Base-by-base conservation (phyloP, 169 alveolate species). In the Cryptosporidium sp. region DNA sequence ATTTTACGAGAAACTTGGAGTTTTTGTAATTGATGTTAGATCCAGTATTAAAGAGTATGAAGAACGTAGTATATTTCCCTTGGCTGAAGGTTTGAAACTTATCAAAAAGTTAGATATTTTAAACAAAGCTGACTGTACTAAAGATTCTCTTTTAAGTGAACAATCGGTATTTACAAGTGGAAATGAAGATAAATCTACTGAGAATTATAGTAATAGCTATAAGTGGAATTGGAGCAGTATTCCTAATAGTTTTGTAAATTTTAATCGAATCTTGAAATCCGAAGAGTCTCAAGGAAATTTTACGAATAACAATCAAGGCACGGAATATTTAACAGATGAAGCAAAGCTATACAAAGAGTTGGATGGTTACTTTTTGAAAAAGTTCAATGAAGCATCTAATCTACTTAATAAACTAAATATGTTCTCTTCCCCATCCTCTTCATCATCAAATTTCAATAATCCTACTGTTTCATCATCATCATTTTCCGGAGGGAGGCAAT, bases 41-140 rank as follows among this genome's bases (percentile, higher is more conserved):
- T 80, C 65, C 12, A 31, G 29, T 10, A n/a, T 23, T 35, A 62
- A n/a, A 4, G 75, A 60, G 16, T 31, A 80, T 37, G 80, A 58
- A 39, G 68, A 80, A 6, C 23, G 75, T 3, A 65, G 58, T 44
- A 26, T 80, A 18, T 3, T 21, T 48, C 75, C 89, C 9, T 45
- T 80, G 29, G 70, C 42, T 18, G 75, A 80, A 9, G 75, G 80
- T 4, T 29, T 80, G n/a, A 60, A n/a, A 31, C 16, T 33, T 33
- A 80, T 80, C 29, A 39, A 65, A 26, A 80, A 65, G 70, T 33
- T 42, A 2, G 75, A 80, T 33, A 44, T 80, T n/a, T 80, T 80
- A 39, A 80, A 80, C 60, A 80, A 80, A 4, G 73, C 89, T 58
- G 89, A 80, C 23, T 80, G 89, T 16, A 80, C 89, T 16, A 80